A percentile compares a stretch with the other conserved stretches of the same genome.
Evolutionary conservation across 129 eudicot genomes (phyloP).

Genomic region (Silybum marianum): DNA sequence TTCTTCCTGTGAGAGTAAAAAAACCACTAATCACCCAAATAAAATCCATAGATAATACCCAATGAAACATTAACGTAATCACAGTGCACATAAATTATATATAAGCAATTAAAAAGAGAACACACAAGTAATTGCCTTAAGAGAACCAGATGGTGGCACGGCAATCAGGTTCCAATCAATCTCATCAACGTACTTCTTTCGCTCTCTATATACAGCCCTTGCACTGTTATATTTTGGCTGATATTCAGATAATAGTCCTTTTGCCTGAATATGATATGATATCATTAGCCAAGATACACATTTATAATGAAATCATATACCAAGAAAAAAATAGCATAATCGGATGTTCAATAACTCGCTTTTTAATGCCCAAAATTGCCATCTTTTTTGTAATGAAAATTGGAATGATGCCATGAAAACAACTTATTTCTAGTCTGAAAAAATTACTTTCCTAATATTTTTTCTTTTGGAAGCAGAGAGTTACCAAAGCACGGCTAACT

Average conservation of each 20-base stretch:
- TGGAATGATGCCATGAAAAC: neutral
- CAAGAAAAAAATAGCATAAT: neutral
- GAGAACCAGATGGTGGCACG: constrained; percentile 91
- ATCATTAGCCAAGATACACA: constrained; percentile 24
- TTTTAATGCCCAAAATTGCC: neutral
- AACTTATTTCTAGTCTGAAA: neutral
- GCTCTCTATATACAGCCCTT: constrained; percentile 95
- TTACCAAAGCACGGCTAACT: constrained; percentile 98
- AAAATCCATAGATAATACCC: neutral
- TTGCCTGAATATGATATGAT: constrained; percentile 69
- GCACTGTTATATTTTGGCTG: constrained; percentile 99
- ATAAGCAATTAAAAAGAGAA: neutral
- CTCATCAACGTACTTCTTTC: constrained; percentile 92
- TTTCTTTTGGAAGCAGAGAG: constrained; percentile 19
- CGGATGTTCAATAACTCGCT: neutral
- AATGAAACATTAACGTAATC: neutral
- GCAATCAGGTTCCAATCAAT: constrained; percentile 99
- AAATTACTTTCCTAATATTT: neutral
- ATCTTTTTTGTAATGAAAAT: too few species aligned
- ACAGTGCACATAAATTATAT: neutral
- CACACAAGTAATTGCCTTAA: constrained; percentile 52
- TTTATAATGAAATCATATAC: neutral
- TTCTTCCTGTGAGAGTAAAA: constrained; percentile 74
- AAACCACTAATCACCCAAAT: constrained; percentile 4
- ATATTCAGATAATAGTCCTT: constrained; percentile 90